Evolutionary conservation across 2,329 filamentous ascomycete genomes (phyloP).

Genomic region (Coniochaeta sp.): DNA sequence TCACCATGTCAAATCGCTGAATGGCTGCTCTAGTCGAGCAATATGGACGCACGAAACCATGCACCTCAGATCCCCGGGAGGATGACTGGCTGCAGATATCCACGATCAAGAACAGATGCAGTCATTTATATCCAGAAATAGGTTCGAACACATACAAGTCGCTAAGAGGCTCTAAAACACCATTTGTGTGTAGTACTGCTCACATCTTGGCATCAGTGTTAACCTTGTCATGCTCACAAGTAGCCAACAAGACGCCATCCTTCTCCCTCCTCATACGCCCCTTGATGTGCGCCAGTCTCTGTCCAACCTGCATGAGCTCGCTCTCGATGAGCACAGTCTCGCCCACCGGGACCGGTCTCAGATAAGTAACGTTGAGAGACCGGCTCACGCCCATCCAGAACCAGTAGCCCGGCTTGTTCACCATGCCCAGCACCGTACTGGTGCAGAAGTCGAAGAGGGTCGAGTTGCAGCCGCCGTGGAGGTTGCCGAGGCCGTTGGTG

Average conservation of each 20-base stretch:
- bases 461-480: constrained; percentile 57
- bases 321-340: constrained; percentile 44
- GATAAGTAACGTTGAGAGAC: constrained; percentile 58
- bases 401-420: constrained; percentile 54
- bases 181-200: neutral
- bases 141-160: too few species aligned
- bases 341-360: constrained; percentile 51
- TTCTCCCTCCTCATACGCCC: constrained; percentile 46
- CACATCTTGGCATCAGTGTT: constrained; percentile 37
- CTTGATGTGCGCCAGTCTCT: constrained; percentile 42
- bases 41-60: too few species aligned
- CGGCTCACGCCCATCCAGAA: constrained; percentile 55
- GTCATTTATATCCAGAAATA: too few species aligned
- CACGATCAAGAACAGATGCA: neutral
- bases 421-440: constrained; percentile 46
- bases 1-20: too few species aligned
- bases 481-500: constrained; percentile 40
- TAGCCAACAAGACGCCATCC: constrained; percentile 44
- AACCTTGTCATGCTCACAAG: constrained; percentile 59
- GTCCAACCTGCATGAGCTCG: constrained; percentile 51
- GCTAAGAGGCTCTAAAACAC: neutral
- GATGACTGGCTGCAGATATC: neutral
- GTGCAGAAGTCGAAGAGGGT: constrained; percentile 63
- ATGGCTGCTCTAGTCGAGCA: too few species aligned
- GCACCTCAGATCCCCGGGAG: neutral